These are phyloP conservation scores for Eucalyptus regnans DNA, from an alignment of 345 rosid species.

Conservation along the genomic window DNA sequence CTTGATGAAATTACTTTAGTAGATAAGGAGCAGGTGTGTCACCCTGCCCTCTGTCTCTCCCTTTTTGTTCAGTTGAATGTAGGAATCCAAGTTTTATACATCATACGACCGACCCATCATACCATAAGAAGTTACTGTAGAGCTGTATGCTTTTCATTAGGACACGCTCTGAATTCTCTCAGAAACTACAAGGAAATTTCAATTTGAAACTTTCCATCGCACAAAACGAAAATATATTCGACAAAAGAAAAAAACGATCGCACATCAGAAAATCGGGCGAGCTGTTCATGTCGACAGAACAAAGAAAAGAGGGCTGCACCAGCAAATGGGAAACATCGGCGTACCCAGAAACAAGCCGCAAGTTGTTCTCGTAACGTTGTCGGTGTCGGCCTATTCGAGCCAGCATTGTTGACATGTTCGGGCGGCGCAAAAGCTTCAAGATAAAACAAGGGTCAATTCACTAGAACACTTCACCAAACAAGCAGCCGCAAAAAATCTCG, in stretches of 20 bases:
- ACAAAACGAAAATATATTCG: neutral
- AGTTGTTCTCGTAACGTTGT: conserved; percentile 62
- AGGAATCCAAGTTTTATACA: neutral
- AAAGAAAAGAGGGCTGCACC: neutral
- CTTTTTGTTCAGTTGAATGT: neutral
- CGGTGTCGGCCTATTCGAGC: conserved; percentile 59
- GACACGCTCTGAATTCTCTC: neutral
- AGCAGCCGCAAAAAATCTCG: neutral
- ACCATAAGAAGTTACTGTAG: neutral
- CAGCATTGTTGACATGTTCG: conserved; percentile 20
- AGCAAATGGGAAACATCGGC: neutral
- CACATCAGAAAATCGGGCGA: neutral
- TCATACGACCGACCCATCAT: neutral
- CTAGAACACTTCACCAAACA: neutral
- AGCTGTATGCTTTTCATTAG: neutral
- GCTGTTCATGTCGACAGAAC: neutral
- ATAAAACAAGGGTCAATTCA: neutral
- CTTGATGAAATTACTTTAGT: neutral
- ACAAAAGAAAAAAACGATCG: neutral
- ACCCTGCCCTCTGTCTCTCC: neutral
- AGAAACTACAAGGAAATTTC: neutral
- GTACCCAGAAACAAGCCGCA: conserved; percentile 78
- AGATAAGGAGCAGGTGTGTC: neutral
- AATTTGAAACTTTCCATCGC: neutral
- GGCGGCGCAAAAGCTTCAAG: neutral